These are phyloP conservation scores for Thraustotheca clavata DNA, from an alignment of 352 stramenopile genomes.

Conservation along the genomic window DNA sequence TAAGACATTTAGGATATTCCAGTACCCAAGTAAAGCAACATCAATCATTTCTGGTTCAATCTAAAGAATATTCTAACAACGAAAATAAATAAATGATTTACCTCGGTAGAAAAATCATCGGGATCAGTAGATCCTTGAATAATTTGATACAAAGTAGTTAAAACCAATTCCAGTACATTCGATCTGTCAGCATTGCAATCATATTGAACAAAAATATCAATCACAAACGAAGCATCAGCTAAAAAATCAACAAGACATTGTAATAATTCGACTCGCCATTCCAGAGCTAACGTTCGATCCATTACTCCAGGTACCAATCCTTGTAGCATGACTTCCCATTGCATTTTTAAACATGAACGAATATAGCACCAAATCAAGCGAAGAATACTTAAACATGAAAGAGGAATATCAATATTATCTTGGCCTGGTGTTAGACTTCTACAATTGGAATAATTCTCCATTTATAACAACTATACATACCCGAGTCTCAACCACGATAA, in stretches of 20 bases:
- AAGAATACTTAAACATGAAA: constrained; percentile 32
- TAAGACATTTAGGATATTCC: constrained; percentile 69
- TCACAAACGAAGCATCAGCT: constrained; percentile 89
- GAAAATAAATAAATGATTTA: not conserved
- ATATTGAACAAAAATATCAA: constrained; percentile 98
- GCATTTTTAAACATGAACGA: constrained; percentile 63
- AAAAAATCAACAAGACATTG: constrained; percentile 96
- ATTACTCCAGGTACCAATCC: constrained; percentile 58
- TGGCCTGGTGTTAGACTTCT: constrained; percentile 52
- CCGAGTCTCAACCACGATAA: constrained; percentile 62
- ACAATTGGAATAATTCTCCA: not conserved
- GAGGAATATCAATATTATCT: constrained; percentile 6
- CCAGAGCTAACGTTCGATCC: constrained; percentile 48
- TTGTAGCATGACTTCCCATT: constrained; percentile 68
- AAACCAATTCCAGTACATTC: constrained; percentile 93
- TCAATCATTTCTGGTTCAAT: constrained; percentile 34
- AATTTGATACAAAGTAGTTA: not conserved
- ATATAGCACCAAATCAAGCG: constrained; percentile 70
- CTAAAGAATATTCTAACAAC: too few relatives aligned
- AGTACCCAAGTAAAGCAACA: constrained; percentile 52
- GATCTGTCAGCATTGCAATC: constrained; percentile 97
- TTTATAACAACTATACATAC: constrained; percentile 23
- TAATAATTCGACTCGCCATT: constrained; percentile 49
- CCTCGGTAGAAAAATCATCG: not conserved
- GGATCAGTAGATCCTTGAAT: not conserved